Evolutionary conservation across 225 moss, liverwort and hornwort genomes (phyloP).

Genomic region (Marchantia paleacea): DNA sequence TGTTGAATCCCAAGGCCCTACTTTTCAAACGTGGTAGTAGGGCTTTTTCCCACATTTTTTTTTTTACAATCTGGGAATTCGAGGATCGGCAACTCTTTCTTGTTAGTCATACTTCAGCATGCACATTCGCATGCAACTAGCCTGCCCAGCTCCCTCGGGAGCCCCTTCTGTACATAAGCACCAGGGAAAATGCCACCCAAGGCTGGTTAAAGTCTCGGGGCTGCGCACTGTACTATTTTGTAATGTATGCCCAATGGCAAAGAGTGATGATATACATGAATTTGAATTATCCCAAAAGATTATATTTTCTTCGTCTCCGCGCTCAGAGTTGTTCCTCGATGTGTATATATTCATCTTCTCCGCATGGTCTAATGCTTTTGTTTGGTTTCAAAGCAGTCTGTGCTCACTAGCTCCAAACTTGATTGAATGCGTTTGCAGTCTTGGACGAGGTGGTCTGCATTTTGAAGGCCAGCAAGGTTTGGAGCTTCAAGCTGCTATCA

Average conservation of each 20-base stretch:
- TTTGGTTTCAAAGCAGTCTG: not conserved
- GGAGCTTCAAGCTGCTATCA: conserved; percentile 22
- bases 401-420: conserved; percentile 15
- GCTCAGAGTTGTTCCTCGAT: not conserved
- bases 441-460: conserved; percentile 11
- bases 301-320: not conserved
- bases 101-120: conserved; percentile 11
- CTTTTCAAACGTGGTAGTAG: conserved; percentile 6
- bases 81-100: conserved; percentile 15
- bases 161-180: conserved; percentile 9
- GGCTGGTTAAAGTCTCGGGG: conserved; percentile 6
- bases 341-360: not conserved
- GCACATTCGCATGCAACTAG: conserved; percentile 20
- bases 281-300: not conserved
- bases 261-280: conserved; percentile 12
- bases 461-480: conserved; percentile 8
- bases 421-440: conserved; percentile 24
- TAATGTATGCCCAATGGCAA: conserved; percentile 27
- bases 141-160: conserved; percentile 14
- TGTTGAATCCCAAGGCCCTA: conserved; percentile 11
- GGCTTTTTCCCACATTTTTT: conserved; percentile 4
- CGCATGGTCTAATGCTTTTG: not conserved
- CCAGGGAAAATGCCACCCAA: conserved; percentile 3
- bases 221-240: conserved; percentile 3
- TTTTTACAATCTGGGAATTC: not conserved